phyloP scores from a whole-genome alignment of 2,329 filamentous ascomycete genomes.

The Hypoxylon rubiginosum region DNA sequence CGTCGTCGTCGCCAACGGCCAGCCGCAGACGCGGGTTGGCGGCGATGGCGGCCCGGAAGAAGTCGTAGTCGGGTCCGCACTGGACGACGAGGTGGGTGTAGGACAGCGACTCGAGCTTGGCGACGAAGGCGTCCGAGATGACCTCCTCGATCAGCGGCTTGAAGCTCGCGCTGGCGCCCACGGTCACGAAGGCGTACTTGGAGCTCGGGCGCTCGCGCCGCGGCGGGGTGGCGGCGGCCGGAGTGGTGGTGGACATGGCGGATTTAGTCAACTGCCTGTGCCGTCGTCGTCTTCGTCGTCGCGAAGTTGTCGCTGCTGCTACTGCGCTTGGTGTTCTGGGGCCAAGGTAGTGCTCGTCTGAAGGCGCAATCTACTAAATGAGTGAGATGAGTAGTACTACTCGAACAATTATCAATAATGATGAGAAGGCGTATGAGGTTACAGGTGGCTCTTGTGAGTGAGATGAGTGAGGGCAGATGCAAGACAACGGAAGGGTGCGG shows the following conservation, averaged over 20 bases:
- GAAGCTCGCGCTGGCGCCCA: slow-evolving; percentile 93
- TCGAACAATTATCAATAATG: not conserved
- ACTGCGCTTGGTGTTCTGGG: too few species aligned
- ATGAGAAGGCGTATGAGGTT: not conserved
- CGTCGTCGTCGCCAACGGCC: too few species aligned
- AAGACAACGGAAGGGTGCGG: not conserved
- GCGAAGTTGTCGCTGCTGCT: too few species aligned
- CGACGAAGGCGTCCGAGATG: slow-evolving; percentile 73
- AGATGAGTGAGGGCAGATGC: too few species aligned
- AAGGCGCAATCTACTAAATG: too few species aligned
- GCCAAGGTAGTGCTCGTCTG: too few species aligned
- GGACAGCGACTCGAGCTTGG: slow-evolving; percentile 66
- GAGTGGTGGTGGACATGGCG: not conserved
- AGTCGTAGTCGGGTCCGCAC: slow-evolving; percentile 77
- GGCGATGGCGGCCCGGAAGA: slow-evolving; percentile 60
- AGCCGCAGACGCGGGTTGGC: too few species aligned
- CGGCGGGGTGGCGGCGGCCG: not conserved
- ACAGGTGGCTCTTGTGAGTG: not conserved
- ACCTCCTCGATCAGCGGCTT: slow-evolving; percentile 75
- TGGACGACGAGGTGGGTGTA: slow-evolving; percentile 85
- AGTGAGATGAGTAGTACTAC: too few species aligned
- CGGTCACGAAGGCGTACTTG: slow-evolving; percentile 81
- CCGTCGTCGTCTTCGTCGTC: too few species aligned
- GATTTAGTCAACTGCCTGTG: not conserved
- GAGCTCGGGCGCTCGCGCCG: not conserved